Evolutionary conservation across 2,329 filamentous ascomycete species (phyloP), one percentile per base, ranked within the genome.

Genomic region (Leptographium galeiforme): DNA sequence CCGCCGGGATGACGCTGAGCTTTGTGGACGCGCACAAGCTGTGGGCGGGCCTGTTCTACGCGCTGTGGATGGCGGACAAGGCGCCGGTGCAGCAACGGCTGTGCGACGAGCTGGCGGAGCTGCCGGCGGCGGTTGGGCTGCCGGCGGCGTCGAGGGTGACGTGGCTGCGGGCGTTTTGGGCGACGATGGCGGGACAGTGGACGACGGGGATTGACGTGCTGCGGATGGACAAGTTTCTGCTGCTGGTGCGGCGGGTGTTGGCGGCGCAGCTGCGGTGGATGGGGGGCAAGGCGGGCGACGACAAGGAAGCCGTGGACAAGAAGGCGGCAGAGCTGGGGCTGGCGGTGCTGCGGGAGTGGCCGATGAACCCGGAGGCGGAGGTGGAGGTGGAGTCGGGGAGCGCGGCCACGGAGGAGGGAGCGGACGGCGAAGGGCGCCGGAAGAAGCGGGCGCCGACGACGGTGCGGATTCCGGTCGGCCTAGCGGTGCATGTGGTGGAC

Each of bases 41-140:
- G 59, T 95, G 89, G 89, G 95, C 94, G 66, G 91, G 89, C 6
- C 79, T 97, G 19, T 96, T 93, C 74, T 96, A 89, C 75, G 85
- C 84, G 63, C 80, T 93, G 63, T 96, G 89, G 85, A 93, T 95
- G 83, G 89, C 85, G 67, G 90, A 96, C 74, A 87, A 89, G 48
- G 84, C 89, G 12, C 71, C 83, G n/a, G 84, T 87, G 3, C 91
- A 96, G 72, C 89, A 95, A 73, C 79, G 79, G 45, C 84, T 97
- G 47, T 86, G 87, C 60, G 71, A 76, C 59, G 84, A 90, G 57
- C 84, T 97, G 53, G 86, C 89, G 45, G 77, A 70, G 1, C 79
- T 96, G 49, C 57, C 58, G 33, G 38, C 13, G 32, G 53, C 57
- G 3, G 50, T 55, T 8, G 39, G 57, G 70, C 75, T 25, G 71